phyloP scores from a whole-genome alignment of 176 grass and related monocot species.

The Cocos nucifera region DNA sequence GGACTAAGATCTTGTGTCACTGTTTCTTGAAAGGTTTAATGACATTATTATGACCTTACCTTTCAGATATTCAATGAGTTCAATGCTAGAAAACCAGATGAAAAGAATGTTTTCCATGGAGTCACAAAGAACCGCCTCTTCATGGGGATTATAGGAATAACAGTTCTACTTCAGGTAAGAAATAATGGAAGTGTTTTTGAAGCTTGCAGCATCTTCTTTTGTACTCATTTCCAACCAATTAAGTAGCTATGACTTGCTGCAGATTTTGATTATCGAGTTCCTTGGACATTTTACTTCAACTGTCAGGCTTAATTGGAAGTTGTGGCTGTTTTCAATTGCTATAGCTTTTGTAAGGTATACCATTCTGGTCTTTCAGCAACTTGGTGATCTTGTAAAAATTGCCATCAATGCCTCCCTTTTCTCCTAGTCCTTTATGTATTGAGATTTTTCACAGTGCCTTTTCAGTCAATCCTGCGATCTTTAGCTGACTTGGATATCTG shows the following conservation, averaged over 20 bases:
- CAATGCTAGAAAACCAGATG: slow-evolving; percentile 76
- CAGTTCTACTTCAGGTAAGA: slow-evolving; percentile 70
- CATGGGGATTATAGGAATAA: slow-evolving; percentile 47
- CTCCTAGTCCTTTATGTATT: no score
- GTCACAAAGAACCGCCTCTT: slow-evolving; percentile 66
- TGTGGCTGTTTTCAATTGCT: slow-evolving; percentile 72
- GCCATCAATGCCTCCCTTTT: no score
- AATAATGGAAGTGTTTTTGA: background rate
- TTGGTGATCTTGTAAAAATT: no score
- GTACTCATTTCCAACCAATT: background rate
- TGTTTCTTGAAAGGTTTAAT: no score
- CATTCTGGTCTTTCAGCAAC: background rate
- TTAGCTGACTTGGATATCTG: no score
- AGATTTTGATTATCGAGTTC: slow-evolving; percentile 84
- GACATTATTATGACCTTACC: background rate
- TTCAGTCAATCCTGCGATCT: no score
- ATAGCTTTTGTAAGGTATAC: slow-evolving; percentile 8
- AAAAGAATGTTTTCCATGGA: slow-evolving; percentile 78
- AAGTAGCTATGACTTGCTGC: background rate
- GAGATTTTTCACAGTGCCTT: no score
- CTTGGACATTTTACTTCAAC: slow-evolving; percentile 82
- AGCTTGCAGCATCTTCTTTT: no score
- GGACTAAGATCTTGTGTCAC: no score
- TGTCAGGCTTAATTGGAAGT: slow-evolving; percentile 68
- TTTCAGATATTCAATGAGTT: slow-evolving; percentile 84